phyloP scores from a whole-genome alignment of 495 filamentous ascomycete genomes.

The Xylaria cubensis region DNA sequence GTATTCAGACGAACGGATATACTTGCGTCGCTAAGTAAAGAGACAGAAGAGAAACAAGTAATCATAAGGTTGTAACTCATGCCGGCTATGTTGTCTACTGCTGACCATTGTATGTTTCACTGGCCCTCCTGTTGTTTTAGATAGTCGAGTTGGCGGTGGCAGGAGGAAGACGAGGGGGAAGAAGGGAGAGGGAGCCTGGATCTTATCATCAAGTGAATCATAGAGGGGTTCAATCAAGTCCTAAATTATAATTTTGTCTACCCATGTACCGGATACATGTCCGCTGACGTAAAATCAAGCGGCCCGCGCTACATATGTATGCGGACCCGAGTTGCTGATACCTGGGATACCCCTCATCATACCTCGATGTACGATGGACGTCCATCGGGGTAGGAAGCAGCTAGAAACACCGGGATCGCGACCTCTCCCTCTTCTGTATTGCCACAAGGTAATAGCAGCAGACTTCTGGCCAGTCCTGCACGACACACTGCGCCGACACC shows the following conservation, averaged over 20 bases:
- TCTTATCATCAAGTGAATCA: neutral
- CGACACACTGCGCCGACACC: conserved; percentile 1
- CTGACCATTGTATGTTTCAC: conserved; percentile 10
- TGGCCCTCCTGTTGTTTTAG: neutral
- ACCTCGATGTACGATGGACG: neutral
- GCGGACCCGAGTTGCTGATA: neutral
- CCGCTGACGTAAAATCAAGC: neutral
- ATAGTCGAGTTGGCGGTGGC: neutral
- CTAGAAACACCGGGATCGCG: conserved; percentile 2
- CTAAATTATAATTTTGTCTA: neutral
- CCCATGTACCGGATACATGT: conserved; percentile 5
- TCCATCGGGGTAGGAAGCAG: neutral
- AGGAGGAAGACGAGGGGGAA: neutral
- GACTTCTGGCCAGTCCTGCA: conserved; percentile 2
- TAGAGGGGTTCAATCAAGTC: neutral
- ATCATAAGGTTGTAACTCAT: conserved; percentile 11
- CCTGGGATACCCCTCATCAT: conserved; percentile 11
- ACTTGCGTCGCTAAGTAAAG: neutral
- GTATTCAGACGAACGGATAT: neutral
- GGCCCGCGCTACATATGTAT: neutral
- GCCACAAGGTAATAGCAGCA: conserved; percentile 13
- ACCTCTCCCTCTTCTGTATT: neutral
- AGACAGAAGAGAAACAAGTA: neutral
- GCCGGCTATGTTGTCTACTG: neutral
- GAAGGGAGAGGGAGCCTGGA: conserved; percentile 2